A percentile compares a stretch with the other conserved stretches of the same genome.
phyloP scores from a whole-genome alignment of 106 monocot species.

The Allium sativum region DNA sequence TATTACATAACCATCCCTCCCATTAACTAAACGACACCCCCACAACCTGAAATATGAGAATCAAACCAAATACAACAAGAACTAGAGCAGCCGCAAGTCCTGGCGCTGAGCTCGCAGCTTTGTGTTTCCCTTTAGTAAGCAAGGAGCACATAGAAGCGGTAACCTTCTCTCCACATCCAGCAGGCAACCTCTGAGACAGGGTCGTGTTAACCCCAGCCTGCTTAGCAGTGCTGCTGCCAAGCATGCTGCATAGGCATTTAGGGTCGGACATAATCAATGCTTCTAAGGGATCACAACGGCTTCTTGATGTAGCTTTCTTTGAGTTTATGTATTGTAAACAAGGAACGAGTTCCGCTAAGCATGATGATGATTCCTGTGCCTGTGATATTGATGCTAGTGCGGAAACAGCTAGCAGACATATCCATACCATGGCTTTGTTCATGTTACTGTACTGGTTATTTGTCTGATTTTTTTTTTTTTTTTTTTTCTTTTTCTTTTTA shows the following conservation, averaged over 20 bases:
- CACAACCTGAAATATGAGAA: too few species aligned
- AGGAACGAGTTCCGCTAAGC: slow-evolving; percentile 36
- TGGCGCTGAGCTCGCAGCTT: too few species aligned
- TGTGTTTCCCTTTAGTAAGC: too few species aligned
- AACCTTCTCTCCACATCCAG: slow-evolving; percentile 31
- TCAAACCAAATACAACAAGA: too few species aligned
- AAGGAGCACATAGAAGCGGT: slow-evolving; percentile 19
- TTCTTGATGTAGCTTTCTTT: slow-evolving; percentile 20
- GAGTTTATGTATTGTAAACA: slow-evolving; percentile 47
- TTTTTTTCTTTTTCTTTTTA: too few species aligned
- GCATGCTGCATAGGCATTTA: slow-evolving; percentile 45
- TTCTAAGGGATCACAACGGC: slow-evolving; percentile 36
- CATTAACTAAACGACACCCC: too few species aligned
- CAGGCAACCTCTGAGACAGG: slow-evolving; percentile 16
- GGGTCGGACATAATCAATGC: slow-evolving; percentile 25
- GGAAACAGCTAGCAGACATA: background rate
- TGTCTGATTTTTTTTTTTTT: background rate
- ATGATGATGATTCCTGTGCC: slow-evolving; percentile 6
- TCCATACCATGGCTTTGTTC: background rate
- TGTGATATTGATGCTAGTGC: background rate
- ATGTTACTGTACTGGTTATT: background rate
- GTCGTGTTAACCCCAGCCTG: slow-evolving; percentile 25
- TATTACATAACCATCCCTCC: too few species aligned
- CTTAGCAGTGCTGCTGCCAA: slow-evolving; percentile 16
- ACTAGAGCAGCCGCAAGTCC: too few species aligned